Evolutionary conservation across 2,329 filamentous ascomycete genomes (phyloP), one percentile per base, ranked within the genome.

Genomic region (Monosporascus sp.): DNA sequence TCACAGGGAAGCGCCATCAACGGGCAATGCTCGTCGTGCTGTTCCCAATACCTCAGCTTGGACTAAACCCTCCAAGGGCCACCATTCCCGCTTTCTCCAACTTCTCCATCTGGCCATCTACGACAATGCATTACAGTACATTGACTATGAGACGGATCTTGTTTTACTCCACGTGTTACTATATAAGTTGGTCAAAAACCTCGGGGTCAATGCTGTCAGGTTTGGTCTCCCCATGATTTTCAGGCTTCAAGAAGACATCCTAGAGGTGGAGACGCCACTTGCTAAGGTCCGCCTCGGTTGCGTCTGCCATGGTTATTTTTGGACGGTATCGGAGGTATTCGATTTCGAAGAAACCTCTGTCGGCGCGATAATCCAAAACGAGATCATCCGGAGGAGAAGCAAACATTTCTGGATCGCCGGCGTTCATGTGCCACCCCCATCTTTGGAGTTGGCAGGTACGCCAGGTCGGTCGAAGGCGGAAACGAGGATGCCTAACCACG

Each of bases 201-300:
- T 97, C 1, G 92, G 93, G 4, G 84, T 96, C 49, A 96, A 97
- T 66, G 88, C 90, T 17, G 81, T 81, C 5, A 82, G 87, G 54
- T 87, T 82, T 62, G 91, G 91, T 0, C 71, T 97, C 38, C 91
- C 92, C 2, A 96, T 97, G 91, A 80, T 96, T 11, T 85, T 95
- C 68, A 83, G 88, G 46, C 78, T 97, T 1, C 92, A 97, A 68
- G 90, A 96, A 63, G 90, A 94, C 58, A 88, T 94, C 35, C 78
- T 83, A 52, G 80, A 82, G 7, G 76, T 85, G 3, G 83, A 86
- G 47, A 80, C 80, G 24, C 84, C 87, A 0, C 69, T 83, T 43
- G 81, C 86, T 31, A 94, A 93, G 66, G 82, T 96, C 40, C 87
- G 89, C 44, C 77, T 95, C 44, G 91, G 89, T 31, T 91, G 88